Evolutionary conservation across 768 basidiomycete genomes (phyloP).

Genomic region (Russula dissimulans): DNA sequence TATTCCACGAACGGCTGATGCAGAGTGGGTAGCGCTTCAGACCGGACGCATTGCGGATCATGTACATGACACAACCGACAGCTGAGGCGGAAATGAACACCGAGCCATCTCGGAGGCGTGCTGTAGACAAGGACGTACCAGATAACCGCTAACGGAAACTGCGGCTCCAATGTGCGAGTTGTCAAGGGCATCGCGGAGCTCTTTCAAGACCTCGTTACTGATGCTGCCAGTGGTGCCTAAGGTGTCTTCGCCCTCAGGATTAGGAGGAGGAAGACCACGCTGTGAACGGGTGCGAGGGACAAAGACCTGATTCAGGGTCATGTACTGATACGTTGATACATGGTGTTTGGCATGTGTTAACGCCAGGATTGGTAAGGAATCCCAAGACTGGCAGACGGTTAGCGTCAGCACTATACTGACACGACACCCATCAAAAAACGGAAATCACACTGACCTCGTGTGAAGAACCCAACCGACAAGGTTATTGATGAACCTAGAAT

Average conservation of each 20-base stretch:
- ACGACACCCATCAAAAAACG: background rate
- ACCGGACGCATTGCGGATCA: slow-evolving; percentile 76
- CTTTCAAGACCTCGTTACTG: slow-evolving; percentile 54
- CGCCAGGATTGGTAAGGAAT: slow-evolving; percentile 98
- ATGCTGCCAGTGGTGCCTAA: slow-evolving; percentile 60
- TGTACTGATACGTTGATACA: slow-evolving; percentile 85
- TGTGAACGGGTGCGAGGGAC: slow-evolving; percentile 85
- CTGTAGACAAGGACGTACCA: slow-evolving; percentile 33
- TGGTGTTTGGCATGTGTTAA: slow-evolving; percentile 91
- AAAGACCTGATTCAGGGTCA: slow-evolving; percentile 94
- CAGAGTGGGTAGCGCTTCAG: slow-evolving; percentile 69
- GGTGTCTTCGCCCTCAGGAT: slow-evolving; percentile 55
- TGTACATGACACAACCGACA: slow-evolving; percentile 83
- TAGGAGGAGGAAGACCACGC: slow-evolving; percentile 51
- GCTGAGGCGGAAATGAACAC: slow-evolving; percentile 38
- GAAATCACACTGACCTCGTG: slow-evolving; percentile 52
- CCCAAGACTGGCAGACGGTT: slow-evolving; percentile 50
- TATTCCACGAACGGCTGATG: slow-evolving; percentile 59
- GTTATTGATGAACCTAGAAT: slow-evolving; percentile 89
- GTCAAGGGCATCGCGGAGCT: slow-evolving; percentile 77
- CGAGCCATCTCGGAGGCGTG: background rate
- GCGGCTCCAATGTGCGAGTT: slow-evolving; percentile 79
- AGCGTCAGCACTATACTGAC: background rate
- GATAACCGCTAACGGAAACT: slow-evolving; percentile 43
- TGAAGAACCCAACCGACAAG: slow-evolving; percentile 87